phyloP scores from a whole-genome alignment of 306 rosid genomes.

The Alnus rubra region DNA sequence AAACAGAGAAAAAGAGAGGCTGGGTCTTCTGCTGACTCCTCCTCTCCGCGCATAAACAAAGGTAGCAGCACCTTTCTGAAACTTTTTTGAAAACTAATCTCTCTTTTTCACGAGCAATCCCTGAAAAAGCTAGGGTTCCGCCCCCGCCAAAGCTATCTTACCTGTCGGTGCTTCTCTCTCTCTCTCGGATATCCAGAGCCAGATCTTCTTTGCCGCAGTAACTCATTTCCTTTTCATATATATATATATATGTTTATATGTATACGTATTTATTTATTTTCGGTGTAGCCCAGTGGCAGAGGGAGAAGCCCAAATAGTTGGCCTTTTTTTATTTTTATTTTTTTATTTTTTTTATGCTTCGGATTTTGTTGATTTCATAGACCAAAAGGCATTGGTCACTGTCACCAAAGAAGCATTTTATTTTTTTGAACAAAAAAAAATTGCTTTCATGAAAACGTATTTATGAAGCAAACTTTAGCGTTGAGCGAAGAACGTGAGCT shows the following conservation, averaged over 20 bases:
- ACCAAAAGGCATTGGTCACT: constrained; percentile 34
- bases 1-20: neutral
- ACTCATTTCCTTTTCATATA: too few relatives aligned
- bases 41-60: neutral
- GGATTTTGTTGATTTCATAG: constrained; percentile 34
- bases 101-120: constrained; percentile 61
- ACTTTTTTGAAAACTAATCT: constrained; percentile 33
- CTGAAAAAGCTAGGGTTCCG: constrained; percentile 42
- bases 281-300: too few relatives aligned
- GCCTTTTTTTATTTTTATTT: too few relatives aligned
- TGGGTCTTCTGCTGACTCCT: neutral
- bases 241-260: too few relatives aligned
- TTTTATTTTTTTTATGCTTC: neutral
- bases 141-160: neutral
- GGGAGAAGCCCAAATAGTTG: too few relatives aligned
- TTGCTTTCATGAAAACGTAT: constrained; percentile 70
- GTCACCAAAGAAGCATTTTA: constrained; percentile 31
- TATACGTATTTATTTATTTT: too few relatives aligned
- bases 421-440: too few relatives aligned
- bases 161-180: constrained; percentile 30
- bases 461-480: constrained; percentile 69
- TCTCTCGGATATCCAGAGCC: constrained; percentile 17
- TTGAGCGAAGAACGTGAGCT: constrained; percentile 59
- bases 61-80: constrained; percentile 26
- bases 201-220: constrained; percentile 16